These are phyloP conservation scores for Pseudogymnoascus pannorum DNA, from an alignment of 2,329 filamentous ascomycete genomes.

Conservation along the genomic window DNA sequence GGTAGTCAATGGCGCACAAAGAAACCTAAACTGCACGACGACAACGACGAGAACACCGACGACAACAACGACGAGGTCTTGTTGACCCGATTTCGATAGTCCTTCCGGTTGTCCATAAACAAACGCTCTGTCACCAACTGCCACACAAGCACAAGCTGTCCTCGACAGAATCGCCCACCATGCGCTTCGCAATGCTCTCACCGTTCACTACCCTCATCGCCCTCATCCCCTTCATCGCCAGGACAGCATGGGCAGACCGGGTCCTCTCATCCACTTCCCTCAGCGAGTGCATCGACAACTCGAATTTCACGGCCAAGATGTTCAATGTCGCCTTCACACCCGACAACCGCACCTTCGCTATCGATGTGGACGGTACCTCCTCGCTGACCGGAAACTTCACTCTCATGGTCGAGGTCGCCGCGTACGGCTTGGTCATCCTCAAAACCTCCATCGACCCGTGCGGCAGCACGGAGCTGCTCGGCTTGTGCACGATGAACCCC, in stretches of 20 bases:
- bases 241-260: neutral
- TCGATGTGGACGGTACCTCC: constrained; percentile 75
- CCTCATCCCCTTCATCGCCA: constrained; percentile 6
- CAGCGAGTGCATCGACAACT: constrained; percentile 76
- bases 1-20: neutral
- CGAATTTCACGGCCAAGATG: constrained; percentile 76
- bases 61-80: neutral
- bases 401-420: constrained; percentile 68
- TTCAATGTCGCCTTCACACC: constrained; percentile 82
- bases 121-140: neutral
- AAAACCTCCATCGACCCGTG: constrained; percentile 69
- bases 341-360: constrained; percentile 61
- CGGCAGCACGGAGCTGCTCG: constrained; percentile 52
- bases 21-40: neutral
- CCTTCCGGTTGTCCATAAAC: neutral
- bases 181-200: constrained; percentile 6
- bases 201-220: constrained; percentile 8
- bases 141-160: neutral
- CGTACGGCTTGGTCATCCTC: constrained; percentile 73
- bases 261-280: constrained; percentile 69
- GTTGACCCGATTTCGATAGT: neutral
- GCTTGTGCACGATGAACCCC: constrained; percentile 85
- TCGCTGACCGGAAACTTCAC: constrained; percentile 75
- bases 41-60: neutral
- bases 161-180: constrained; percentile 8